phyloP scores from a whole-genome alignment of 352 stramenopile species.

The Discostella stelligera region DNA sequence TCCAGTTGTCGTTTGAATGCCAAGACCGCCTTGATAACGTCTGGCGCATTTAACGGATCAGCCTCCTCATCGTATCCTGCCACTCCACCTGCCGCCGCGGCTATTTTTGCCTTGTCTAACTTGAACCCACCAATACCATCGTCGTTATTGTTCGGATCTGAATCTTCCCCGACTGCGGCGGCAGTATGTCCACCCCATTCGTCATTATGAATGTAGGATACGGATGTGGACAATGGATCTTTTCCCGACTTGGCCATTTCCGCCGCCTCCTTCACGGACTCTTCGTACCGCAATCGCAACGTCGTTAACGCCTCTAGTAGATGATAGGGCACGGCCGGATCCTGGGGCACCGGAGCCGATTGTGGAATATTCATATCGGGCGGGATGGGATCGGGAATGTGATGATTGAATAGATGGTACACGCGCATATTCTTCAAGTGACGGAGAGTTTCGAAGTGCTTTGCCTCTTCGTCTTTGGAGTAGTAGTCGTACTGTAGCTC shows the following conservation, averaged over 20 bases:
- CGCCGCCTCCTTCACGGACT: conserved; percentile 1
- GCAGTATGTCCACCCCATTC: conserved; percentile 29
- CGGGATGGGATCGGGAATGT: conserved; percentile 40
- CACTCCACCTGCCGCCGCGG: conserved; percentile 43
- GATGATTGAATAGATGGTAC: conserved; percentile 33
- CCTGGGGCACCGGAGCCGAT: conserved; percentile 11
- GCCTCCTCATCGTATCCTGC: conserved; percentile 64
- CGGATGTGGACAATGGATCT: not conserved
- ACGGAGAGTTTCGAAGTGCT: conserved; percentile 30
- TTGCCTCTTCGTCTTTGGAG: conserved; percentile 13
- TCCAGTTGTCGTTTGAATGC: conserved; percentile 64
- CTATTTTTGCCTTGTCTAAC: conserved; percentile 41
- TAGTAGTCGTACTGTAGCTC: not conserved
- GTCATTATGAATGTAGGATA: conserved; percentile 3
- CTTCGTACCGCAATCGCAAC: conserved; percentile 25
- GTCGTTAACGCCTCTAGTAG: conserved; percentile 31
- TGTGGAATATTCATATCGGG: conserved; percentile 40
- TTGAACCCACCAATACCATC: conserved; percentile 8
- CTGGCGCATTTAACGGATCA: conserved; percentile 70
- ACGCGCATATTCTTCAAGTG: conserved; percentile 16
- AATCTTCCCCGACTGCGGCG: conserved; percentile 11
- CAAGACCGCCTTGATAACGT: conserved; percentile 65
- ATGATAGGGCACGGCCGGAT: conserved; percentile 24
- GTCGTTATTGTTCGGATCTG: not conserved
- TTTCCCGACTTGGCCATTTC: not conserved